Conservation (phyloP, 2,329 filamentous ascomycete genomes). For the Colletotrichum sp. region DNA sequence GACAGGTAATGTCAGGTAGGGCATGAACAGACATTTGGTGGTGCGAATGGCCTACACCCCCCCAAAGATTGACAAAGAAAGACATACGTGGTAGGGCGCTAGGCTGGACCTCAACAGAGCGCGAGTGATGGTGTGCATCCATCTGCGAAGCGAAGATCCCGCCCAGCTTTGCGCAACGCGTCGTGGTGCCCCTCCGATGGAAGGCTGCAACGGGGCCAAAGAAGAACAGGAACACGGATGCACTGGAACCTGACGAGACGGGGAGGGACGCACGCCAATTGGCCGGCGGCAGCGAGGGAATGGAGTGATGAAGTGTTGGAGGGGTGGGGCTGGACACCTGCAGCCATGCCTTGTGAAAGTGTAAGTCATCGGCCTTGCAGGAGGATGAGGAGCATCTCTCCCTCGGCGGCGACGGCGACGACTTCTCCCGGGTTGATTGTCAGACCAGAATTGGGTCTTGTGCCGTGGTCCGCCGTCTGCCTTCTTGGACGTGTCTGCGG, state of each 20-base stretch:
- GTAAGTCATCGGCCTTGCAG: constrained; percentile 4
- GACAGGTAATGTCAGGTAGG: neutral
- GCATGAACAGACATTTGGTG: neutral
- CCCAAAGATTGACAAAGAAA: neutral
- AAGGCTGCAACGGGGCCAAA: neutral
- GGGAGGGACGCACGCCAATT: neutral
- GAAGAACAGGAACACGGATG: constrained; percentile 1
- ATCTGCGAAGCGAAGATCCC: neutral
- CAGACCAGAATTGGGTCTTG: neutral
- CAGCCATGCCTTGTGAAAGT: constrained; percentile 10
- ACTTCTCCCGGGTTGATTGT: neutral
- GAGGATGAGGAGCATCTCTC: neutral
- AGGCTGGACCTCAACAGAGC: neutral
- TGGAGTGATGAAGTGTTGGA: neutral
- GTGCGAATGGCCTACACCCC: neutral
- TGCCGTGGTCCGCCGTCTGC: neutral
- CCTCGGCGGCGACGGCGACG: neutral
- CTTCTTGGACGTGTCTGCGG: neutral
- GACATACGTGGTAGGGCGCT: neutral
- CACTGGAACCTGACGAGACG: constrained; percentile 2
- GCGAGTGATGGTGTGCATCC: neutral
- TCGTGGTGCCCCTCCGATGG: neutral
- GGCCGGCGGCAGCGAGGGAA: neutral
- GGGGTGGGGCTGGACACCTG: neutral
- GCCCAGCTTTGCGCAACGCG: neutral